Evolutionary conservation across 495 filamentous ascomycete genomes (phyloP).

Genomic region (Cercophora samala): DNA sequence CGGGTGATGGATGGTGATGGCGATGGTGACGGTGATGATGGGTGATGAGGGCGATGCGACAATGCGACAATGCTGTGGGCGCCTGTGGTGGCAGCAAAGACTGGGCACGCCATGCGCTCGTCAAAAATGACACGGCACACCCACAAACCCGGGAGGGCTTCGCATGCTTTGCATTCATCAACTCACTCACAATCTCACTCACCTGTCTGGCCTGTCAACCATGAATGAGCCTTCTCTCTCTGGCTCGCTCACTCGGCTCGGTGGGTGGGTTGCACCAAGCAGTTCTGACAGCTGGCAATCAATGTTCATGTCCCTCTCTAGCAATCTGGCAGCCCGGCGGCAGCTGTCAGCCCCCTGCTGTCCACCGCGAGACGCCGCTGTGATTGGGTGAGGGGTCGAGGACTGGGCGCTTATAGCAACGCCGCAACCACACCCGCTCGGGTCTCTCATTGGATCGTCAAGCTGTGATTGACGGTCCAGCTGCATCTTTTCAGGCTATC

Average conservation of each 20-base stretch:
- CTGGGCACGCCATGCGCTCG: background rate
- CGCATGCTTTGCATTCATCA: background rate
- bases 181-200: background rate
- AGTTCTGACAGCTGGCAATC: background rate
- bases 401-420: slow-evolving; percentile 29
- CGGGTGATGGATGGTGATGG: background rate
- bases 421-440: slow-evolving; percentile 14
- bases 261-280: background rate
- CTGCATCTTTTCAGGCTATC: slow-evolving; percentile 30
- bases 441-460: slow-evolving; percentile 29
- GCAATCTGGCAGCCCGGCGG: slow-evolving; percentile 1
- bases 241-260: background rate
- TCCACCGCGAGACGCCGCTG: slow-evolving; percentile 13
- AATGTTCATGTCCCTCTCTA: no score
- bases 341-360: slow-evolving; percentile 8
- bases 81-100: background rate
- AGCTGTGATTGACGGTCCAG: slow-evolving; percentile 31
- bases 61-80: background rate
- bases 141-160: background rate
- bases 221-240: background rate
- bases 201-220: background rate
- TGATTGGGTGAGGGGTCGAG: slow-evolving; percentile 23
- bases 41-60: background rate
- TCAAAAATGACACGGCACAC: background rate
- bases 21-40: background rate